Evolutionary conservation across 768 basidiomycete genomes (phyloP), one percentile per base, ranked within the genome.

Genomic region (Trametes meyenii): DNA sequence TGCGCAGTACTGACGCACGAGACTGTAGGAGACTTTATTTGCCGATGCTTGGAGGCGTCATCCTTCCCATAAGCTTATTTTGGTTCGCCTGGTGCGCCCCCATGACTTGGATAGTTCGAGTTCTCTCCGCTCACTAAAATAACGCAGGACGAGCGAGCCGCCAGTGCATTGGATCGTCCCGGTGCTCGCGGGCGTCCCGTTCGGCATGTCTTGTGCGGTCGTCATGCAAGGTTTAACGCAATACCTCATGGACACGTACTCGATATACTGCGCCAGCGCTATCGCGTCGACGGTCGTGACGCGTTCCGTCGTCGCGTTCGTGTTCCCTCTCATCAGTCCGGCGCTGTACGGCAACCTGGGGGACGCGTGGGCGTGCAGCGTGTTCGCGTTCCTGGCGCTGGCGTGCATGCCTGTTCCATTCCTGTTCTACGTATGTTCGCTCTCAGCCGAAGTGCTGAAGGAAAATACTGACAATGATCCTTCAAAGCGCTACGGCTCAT

Each of bases 171-270:
- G 85, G 84, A 82, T 87, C 58, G 84, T 85, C 2, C 85, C 88
- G 13, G 83, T 90, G 71, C 71, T 89, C 40, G 84, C 84, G 17
- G 86, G 83, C 16, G 74, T 83, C 12, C 88, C 88, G 13, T 90
- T 90, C 71, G 90, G 89, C 24, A 69, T 76, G 17, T 84, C 85
- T 16, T 81, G 86, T 58, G 80, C 87, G n/a, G 77, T 85, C 63
- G 83, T 90, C 59, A 77, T 89, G 74, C 81, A 86, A 65, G 81
- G 82, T 46, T 73, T 87, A n/a, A 82, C 85, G 43, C 83, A 84
- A 3, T 90, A 90, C 74, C 77, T 90, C 58, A 86, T 91, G 81
- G 88, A 90, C 67, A 76, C 83, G 14, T 90, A 90, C 75, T 78
- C 78, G 45, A 76, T 88, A 45, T 86, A 86, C 72, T 84, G 81